These are phyloP conservation scores for Dunaliella sp. DNA, from an alignment of 139 green algal genomes.

Conservation along the genomic window DNA sequence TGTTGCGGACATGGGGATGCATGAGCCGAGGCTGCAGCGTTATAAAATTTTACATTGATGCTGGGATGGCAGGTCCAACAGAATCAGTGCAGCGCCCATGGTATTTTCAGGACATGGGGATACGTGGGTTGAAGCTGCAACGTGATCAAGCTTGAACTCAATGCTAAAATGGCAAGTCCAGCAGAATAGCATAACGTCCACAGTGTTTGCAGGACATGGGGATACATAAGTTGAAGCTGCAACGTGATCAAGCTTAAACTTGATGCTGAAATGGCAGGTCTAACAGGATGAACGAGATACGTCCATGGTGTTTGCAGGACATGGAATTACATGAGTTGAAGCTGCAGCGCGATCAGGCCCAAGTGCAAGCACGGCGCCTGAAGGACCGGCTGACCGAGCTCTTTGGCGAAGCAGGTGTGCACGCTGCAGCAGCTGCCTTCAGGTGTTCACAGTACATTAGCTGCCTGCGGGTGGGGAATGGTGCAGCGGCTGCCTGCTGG, in stretches of 20 bases:
- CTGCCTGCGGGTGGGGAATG: no score
- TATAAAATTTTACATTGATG: slow-evolving; percentile 48
- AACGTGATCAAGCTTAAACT: slow-evolving; percentile 49
- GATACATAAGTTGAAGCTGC: slow-evolving; percentile 42
- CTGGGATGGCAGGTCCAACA: no score
- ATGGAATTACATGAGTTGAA: slow-evolving; percentile 44
- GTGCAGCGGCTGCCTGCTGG: no score
- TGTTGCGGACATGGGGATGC: slow-evolving; percentile 23
- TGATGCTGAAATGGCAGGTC: no score
- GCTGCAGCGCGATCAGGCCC: slow-evolving; percentile 55
- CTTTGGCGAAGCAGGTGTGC: slow-evolving; percentile 23
- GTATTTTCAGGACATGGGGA: slow-evolving; percentile 20
- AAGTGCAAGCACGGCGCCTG: slow-evolving; percentile 39
- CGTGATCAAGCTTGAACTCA: slow-evolving; percentile 47
- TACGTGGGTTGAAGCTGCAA: slow-evolving; percentile 46
- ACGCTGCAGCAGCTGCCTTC: no score
- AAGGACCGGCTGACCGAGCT: slow-evolving; percentile 44
- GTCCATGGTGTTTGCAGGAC: slow-evolving; percentile 20
- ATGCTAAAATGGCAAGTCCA: no score
- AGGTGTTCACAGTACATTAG: no score
- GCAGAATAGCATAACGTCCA: no score
- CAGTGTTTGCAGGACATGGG: slow-evolving; percentile 21
- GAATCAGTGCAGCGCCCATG: no score
- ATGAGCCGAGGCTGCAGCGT: slow-evolving; percentile 45
- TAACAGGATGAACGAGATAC: no score